Evolutionary conservation across 208 protist species (phyloP), one percentile per base, ranked within the genome.

Genomic region (Trypanosoma platydactyli): DNA sequence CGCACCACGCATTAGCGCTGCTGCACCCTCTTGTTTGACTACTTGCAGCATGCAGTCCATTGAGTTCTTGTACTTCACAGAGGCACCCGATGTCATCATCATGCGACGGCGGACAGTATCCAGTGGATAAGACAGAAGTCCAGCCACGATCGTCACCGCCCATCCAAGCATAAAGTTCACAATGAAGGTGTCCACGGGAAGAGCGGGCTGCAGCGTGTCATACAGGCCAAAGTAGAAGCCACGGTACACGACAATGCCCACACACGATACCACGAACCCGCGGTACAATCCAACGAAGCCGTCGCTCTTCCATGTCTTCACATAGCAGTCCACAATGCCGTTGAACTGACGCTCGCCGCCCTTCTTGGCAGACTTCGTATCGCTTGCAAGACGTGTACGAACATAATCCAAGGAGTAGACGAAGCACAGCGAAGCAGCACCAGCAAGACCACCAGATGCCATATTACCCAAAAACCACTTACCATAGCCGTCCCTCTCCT

Each of bases 361-460:
- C 73, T 84, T 86, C 71, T 90, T 90, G 20, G 79, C 75, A 46
- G 86, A 88, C 71, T 92, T 93, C 61, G 87, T 90, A 84, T 98
- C 96, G 73, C 87, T 85, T 38, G 90, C 92, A 35, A 98, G 83
- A 71, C 97, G 97, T 40, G 98, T 99, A 89, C 98, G 94, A 56
- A 98, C 98, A 70, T 97, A 98, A 86, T 99, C 97, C 29, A 99
- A 81, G 25, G 98, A 94, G 87, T 99, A 99, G 30, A 98, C 97
- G 71, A 99, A 95, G 73, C 79, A 81, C 29, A 98, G 80, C 45
- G 98, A 98, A 49, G 76, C 68, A 49, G 97, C 97, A 91, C 98
- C 98, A 68, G 98, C 98, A 54, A 89, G 68, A 89, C 97, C 97
- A 73, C 98, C 98, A 64, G 97, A 98, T 30, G 91, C 89, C 60